These are phyloP conservation scores for Kluyveromyces marxianus DNA, from an alignment of 1,139 yeast genomes.

Conservation along the genomic window DNA sequence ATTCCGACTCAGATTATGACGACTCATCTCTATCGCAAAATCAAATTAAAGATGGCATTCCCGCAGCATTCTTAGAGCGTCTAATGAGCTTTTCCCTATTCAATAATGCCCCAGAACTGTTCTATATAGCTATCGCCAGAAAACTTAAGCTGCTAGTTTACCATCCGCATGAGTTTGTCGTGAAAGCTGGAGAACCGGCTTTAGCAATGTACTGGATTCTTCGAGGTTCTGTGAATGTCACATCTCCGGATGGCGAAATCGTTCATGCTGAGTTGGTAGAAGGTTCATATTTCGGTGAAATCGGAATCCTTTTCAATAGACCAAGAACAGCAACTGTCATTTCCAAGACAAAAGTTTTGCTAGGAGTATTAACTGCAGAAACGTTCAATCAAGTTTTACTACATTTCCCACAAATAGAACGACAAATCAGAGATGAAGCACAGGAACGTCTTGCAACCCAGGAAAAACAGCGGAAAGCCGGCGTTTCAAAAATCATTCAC, in stretches of 20 bases:
- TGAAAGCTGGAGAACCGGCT: conserved; percentile 67
- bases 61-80: conserved; percentile 45
- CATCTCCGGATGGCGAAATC: conserved; percentile 70
- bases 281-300: conserved; percentile 72
- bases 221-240: conserved; percentile 64
- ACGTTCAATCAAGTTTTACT: conserved; percentile 52
- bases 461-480: conserved; percentile 45
- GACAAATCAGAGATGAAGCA: conserved; percentile 68
- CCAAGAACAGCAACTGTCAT: conserved; percentile 76
- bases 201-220: conserved; percentile 74
- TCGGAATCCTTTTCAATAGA: conserved; percentile 65
- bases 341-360: conserved; percentile 57
- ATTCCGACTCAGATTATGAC: not conserved
- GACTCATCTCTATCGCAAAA: not conserved
- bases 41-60: conserved; percentile 28
- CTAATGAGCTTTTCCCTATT: conserved; percentile 55
- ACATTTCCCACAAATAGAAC: conserved; percentile 56
- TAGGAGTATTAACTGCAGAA: conserved; percentile 62
- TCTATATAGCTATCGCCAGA: conserved; percentile 52
- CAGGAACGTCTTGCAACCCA: conserved; percentile 68
- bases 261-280: conserved; percentile 60
- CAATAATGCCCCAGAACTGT: conserved; percentile 56
- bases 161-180: conserved; percentile 61
- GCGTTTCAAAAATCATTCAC: conserved; percentile 9
- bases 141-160: conserved; percentile 51